phyloP scores from a whole-genome alignment of 2,329 filamentous ascomycete species.

The Colletotrichum spaethianum region DNA sequence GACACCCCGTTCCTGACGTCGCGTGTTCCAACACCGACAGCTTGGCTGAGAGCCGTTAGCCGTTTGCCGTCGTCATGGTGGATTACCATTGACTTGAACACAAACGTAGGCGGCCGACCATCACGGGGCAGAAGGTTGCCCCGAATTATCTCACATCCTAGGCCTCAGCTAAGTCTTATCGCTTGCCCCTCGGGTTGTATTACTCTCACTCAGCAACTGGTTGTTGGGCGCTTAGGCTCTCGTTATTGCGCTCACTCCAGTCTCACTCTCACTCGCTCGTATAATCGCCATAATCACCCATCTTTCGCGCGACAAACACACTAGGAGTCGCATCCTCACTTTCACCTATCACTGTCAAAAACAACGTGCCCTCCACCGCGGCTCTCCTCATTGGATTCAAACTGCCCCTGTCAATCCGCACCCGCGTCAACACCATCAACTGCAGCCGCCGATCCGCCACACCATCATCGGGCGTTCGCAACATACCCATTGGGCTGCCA shows the following conservation, averaged over 20 bases:
- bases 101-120: not conserved
- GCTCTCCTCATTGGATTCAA: conserved; percentile 27
- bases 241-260: not conserved
- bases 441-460: conserved; percentile 39
- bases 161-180: not conserved
- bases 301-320: not conserved
- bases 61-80: conserved; percentile 24
- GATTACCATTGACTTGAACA: conserved; percentile 8
- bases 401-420: conserved; percentile 26
- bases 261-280: not conserved
- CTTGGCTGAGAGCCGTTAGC: conserved; percentile 33
- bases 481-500: conserved; percentile 33
- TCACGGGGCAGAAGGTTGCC: conserved; percentile 13
- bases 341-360: conserved; percentile 13
- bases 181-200: not conserved
- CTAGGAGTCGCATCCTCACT: not conserved
- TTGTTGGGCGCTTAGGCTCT: not conserved
- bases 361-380: conserved; percentile 17
- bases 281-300: not conserved
- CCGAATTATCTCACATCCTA: not conserved
- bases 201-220: too few relatives aligned
- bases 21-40: conserved; percentile 17
- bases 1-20: conserved; percentile 34
- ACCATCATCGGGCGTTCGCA: conserved; percentile 31
- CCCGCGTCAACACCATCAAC: conserved; percentile 29